Evolutionary conservation across 2,329 filamentous ascomycete genomes (phyloP), one percentile per base, ranked within the genome.

Genomic region (Trichoderma koningiopsis): DNA sequence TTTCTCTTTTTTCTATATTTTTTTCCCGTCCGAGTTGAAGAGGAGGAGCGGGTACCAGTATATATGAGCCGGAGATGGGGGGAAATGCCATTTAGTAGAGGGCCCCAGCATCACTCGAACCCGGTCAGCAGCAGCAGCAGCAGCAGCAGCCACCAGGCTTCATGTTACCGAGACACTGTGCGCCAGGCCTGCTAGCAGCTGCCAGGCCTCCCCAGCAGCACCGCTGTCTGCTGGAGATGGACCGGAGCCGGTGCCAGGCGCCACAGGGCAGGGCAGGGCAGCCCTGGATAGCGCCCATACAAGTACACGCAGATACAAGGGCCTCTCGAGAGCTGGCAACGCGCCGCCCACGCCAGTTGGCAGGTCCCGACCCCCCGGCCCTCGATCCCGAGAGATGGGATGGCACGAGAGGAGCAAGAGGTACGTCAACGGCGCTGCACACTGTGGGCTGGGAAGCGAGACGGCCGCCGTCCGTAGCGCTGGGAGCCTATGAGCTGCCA

Each of bases 361-460:
- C 52, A 66, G 68, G 7, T 27, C 24, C 60, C 61, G 31, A 56
- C 53, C 49, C 63, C 27, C 52, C 29, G 55, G 61, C 52, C 19
- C 16, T 8, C 16, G 62, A 56, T 70, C 55, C 68, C 68, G 68
- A 67, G 43, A 67, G 62, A 66, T 67, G 68, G 68, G 62, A 65
- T 62, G 60, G 52, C 33, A 13, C 33, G 33, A 13, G 35, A 49
- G 16, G 40, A 29, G 55, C 24, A 4, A 22, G 55, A 24, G n/a
- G 49, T 53, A 29, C 49, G 49, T 24, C 52, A 29, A 31, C 24
- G 52, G 52, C 24, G 52, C 52, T 31, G 52, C 52, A 29, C 52
- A 56, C 52, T 56, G 52, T 56, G 52, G 52, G 27, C 27, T 27
- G 27, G 27, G 5, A 33, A 31, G n/a, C 47, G n/a, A 49, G 47